phyloP scores from a whole-genome alignment of 768 basidiomycete genomes.

The Boletellus emodensis region DNA sequence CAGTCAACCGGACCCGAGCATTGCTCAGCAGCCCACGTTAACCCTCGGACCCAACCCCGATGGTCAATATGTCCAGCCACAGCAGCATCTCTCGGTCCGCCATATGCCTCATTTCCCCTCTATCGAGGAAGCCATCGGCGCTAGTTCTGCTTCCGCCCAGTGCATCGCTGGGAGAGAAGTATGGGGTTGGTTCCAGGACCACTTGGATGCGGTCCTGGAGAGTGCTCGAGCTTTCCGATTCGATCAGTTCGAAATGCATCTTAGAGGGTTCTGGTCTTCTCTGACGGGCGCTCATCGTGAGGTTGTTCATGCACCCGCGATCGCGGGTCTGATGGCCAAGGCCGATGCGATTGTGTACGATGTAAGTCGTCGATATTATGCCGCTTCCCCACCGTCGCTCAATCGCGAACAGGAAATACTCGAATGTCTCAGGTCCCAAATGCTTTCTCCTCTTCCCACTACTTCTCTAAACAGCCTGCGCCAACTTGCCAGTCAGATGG shows the following conservation, averaged over 20 bases:
- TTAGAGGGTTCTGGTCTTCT: conserved; percentile 82
- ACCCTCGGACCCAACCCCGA: conserved; percentile 45
- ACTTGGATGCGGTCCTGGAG: conserved; percentile 79
- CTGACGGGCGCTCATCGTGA: conserved; percentile 75
- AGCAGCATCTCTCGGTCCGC: conserved; percentile 61
- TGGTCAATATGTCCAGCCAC: conserved; percentile 44
- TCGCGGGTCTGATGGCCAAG: conserved; percentile 84
- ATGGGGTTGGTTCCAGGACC: conserved; percentile 91
- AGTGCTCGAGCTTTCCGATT: conserved; percentile 74
- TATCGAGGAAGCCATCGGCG: conserved; percentile 80
- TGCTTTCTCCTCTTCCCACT: conserved; percentile 72
- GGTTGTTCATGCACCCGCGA: conserved; percentile 83
- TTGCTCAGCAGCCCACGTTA: conserved; percentile 56
- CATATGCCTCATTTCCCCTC: conserved; percentile 78
- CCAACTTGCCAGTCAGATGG: conserved; percentile 86
- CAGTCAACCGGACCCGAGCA: conserved; percentile 51
- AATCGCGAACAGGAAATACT: conserved; percentile 67
- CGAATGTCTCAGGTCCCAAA: conserved; percentile 78
- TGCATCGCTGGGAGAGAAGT: conserved; percentile 79
- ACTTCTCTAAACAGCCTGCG: conserved; percentile 67
- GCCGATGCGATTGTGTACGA: conserved; percentile 90
- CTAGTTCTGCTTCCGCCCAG: conserved; percentile 70
- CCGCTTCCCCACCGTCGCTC: conserved; percentile 10
- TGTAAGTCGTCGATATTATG: conserved; percentile 46
- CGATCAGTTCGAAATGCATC: conserved; percentile 85